Conservation (phyloP, 192 early-diverging fungal species). For the Coemansia biformis region DNA sequence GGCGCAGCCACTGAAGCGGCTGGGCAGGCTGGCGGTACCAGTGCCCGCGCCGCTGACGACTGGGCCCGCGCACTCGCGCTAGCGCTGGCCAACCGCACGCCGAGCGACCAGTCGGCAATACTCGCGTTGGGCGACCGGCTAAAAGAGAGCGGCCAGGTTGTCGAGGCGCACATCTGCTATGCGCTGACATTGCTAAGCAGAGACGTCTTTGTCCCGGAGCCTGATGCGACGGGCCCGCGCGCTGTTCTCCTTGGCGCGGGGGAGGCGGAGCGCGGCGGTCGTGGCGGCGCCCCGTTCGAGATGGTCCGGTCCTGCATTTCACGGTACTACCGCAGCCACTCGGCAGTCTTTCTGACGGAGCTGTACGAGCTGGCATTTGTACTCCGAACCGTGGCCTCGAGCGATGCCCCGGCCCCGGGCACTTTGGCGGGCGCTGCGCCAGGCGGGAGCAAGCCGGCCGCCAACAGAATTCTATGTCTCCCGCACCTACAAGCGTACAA, state of each 20-base stretch:
- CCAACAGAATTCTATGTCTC: constrained; percentile 36
- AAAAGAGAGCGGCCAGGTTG: constrained; percentile 45
- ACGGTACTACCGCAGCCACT: constrained; percentile 53
- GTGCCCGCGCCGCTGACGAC: too few relatives aligned
- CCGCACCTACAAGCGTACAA: constrained; percentile 92
- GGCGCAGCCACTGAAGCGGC: too few relatives aligned
- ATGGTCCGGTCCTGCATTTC: constrained; percentile 17
- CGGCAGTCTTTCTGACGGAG: constrained; percentile 72
- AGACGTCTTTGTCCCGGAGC: constrained; percentile 53
- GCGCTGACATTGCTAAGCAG: constrained; percentile 55
- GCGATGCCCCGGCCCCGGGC: constrained; percentile 29
- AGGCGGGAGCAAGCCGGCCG: too few relatives aligned
- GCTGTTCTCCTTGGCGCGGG: constrained; percentile 65
- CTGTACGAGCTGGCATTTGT: constrained; percentile 74
- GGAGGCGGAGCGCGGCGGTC: constrained; percentile 19
- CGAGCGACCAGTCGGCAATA: constrained; percentile 65
- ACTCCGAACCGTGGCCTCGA: constrained; percentile 36
- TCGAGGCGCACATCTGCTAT: constrained; percentile 80
- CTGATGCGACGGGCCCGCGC: constrained; percentile 57
- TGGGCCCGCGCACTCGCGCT: constrained; percentile 76
- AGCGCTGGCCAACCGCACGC: constrained; percentile 80
- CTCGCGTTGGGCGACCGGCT: constrained; percentile 75
- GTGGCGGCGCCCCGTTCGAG: constrained; percentile 8
- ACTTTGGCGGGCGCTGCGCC: too few relatives aligned
- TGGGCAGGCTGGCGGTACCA: constrained; percentile 5